Evolutionary conservation across 345 rosid genomes (phyloP).

Genomic region (Pugionium cornutum): DNA sequence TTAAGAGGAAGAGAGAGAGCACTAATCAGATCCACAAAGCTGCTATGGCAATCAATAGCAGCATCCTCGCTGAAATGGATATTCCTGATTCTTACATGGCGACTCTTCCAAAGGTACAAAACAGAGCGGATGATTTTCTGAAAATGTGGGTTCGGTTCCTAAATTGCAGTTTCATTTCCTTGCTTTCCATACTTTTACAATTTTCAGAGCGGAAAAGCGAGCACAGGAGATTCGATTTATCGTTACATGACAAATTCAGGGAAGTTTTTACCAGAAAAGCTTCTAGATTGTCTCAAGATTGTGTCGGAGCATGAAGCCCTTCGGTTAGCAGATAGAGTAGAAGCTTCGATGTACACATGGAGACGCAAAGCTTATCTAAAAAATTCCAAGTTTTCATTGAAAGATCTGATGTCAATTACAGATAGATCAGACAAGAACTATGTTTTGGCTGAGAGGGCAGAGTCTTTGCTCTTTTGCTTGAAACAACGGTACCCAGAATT

Average conservation of each 20-base stretch:
- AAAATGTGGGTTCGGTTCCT: neutral
- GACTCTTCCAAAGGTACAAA: conserved; percentile 72
- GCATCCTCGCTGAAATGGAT: conserved; percentile 75
- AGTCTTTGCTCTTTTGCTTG: conserved; percentile 70
- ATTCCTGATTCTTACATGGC: conserved; percentile 76
- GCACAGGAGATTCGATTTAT: conserved; percentile 77
- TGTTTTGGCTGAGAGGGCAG: conserved; percentile 76
- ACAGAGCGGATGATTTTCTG: neutral
- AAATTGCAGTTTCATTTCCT: neutral
- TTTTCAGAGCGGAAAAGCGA: conserved; percentile 68
- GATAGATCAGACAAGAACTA: conserved; percentile 74
- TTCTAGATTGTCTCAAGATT: conserved; percentile 63
- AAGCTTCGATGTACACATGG: conserved; percentile 95
- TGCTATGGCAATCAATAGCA: conserved; percentile 84
- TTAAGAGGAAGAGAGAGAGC: conserved; percentile 62
- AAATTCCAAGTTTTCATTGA: conserved; percentile 78
- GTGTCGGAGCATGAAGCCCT: conserved; percentile 86
- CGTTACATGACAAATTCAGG: conserved; percentile 53
- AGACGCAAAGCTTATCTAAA: conserved; percentile 75
- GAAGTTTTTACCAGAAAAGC: conserved; percentile 60
- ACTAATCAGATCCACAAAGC: conserved; percentile 90
- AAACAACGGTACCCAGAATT: conserved; percentile 83
- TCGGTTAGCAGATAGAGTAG: conserved; percentile 72
- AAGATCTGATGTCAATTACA: conserved; percentile 63
- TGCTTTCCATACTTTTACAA: neutral